Evolutionary conservation across 176 grass and related monocot genomes (phyloP), one percentile per base, ranked within the genome.

Genomic region (Luzula sylvatica): DNA sequence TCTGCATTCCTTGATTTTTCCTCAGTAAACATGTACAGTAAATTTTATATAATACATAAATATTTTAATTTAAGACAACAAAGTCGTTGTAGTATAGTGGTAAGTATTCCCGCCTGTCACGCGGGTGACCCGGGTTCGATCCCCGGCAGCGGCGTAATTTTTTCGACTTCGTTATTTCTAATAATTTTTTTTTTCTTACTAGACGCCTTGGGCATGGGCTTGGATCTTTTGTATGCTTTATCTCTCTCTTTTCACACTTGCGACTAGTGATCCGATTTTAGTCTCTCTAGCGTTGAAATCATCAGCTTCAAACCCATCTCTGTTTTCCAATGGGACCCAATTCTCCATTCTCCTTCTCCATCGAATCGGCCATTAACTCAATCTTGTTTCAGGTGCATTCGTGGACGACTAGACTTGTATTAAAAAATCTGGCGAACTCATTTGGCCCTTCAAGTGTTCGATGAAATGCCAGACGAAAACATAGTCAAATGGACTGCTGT

Each of bases 71-170:
- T n/a, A n/a, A n/a, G n/a, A n/a, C 30, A 35, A 35, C 30, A 14
- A 48, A 20, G 72, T 75, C 72, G 72, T 75, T 75, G 72, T 75
- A 75, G 72, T 75, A 75, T 75, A 68, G 72, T 75, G 72, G 63
- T 76, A 21, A 76, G 72, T 76, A 76, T 76, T 38, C 64, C 64
- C 64, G 72, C 72, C 72, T 76, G 72, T 76, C 72, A 76, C 55
- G 73, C 73, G 73, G 65, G 65, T 12, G 40, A 56, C 54, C 72
- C 75, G 75, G 75, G 75, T 85, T 85, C 66, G 81, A 85, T 79
- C 81, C 81, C 75, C 71, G 75, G 81, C 75, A 85, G 79, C 81
- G 71, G 75, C 80, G 71, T 17, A n/a, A n/a, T n/a, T n/a, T n/a
- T n/a, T n/a, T n/a, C n/a, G n/a, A n/a, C n/a, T n/a, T n/a, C n/a